Base-by-base conservation (phyloP, 1,139 yeast genomes). In the Candida sanyaensis region DNA sequence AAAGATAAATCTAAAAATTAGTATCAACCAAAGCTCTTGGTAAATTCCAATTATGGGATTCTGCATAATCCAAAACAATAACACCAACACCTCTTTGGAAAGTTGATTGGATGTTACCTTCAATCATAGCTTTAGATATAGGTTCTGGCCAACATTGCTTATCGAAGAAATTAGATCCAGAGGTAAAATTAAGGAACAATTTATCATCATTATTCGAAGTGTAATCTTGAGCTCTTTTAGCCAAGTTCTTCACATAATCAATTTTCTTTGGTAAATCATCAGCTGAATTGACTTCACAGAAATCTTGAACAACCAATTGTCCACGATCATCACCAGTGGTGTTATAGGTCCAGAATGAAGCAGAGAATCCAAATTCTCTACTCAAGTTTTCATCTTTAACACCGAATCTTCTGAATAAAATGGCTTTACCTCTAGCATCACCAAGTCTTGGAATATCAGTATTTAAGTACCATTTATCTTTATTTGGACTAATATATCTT, bases 131-230 rank as follows among this genome's bases (percentile, higher is more conserved):
- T 49, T 74, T 68, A 32, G 91, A 81, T 50, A 86, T 81, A 55
- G 78, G 76, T 51, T 79, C 75, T 1, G 95, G 95, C 96, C 95
- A 88, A 63, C 90, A 86, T 47, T 72, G 77, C 45, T 77, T 81
- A 65, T 85, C 83, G 64, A 83, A 84, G 65, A 86, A 84, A 65
- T 85, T 85, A 41, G 92, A 78, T 26, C 88, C 95, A 1, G 91
- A 80, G 51, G 90, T 83, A 64, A 85, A 88, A 68, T 87, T 88
- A 55, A 88, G 66, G 59, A 81, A 86, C 55, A 87, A 69, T 65
- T 85, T 86, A 46, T 80, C 75, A 55, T 80, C 79, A 44, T 68
- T 59, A 47, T 68, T 61, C 32, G 77, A 67, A 60, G 80, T 79
- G 67, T 81, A 80, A 32, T 77, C 72, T 37, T 62, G 65, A 2